These are phyloP conservation scores for Syzygium aqueum DNA, from an alignment of 345 rosid genomes.

Conservation along the genomic window DNA sequence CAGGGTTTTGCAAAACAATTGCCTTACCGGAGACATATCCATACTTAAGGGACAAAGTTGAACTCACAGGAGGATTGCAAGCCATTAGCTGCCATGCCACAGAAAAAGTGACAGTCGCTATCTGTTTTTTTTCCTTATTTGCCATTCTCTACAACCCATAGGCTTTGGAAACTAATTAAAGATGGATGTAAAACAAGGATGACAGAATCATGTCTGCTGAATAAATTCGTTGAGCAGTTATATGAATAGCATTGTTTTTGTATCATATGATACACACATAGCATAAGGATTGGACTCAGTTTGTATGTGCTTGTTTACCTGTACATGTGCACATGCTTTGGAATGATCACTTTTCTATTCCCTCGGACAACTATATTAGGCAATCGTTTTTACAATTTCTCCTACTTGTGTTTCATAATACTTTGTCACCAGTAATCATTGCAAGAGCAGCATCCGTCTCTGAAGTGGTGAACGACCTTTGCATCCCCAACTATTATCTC, in stretches of 20 bases:
- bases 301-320: background rate
- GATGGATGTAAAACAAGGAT: background rate
- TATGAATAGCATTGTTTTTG: background rate
- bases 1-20: background rate
- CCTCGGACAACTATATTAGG: slow-evolving; percentile 27
- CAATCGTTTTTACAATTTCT: background rate
- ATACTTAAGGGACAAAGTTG: background rate
- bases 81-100: background rate
- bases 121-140: background rate
- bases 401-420: background rate
- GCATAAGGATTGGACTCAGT: background rate
- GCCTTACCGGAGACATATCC: background rate
- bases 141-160: background rate
- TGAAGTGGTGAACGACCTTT: slow-evolving; percentile 59
- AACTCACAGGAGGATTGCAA: background rate
- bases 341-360: background rate
- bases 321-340: background rate
- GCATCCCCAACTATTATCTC: slow-evolving; percentile 49
- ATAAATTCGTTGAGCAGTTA: background rate
- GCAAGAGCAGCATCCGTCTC: slow-evolving; percentile 24
- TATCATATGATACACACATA: background rate
- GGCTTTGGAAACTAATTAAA: background rate
- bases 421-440: slow-evolving; percentile 2
- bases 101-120: background rate
- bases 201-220: background rate